These are phyloP conservation scores for Trichoderma sp. DNA, from an alignment of 2,329 filamentous ascomycete genomes.

Conservation along the genomic window DNA sequence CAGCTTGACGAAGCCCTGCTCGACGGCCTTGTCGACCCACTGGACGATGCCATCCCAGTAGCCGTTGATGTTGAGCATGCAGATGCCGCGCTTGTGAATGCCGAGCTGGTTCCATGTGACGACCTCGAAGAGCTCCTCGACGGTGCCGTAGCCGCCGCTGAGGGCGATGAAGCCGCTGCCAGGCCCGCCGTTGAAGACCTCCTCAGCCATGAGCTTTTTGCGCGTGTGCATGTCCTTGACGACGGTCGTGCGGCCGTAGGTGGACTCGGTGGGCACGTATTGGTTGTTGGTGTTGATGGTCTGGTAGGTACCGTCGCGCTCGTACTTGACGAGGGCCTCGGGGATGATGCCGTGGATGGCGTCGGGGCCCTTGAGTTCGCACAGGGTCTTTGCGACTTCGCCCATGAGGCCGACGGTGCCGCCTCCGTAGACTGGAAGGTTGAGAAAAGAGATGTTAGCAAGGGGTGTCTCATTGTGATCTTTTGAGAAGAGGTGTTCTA, in stretches of 20 bases:
- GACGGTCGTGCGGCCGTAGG: conserved; percentile 82
- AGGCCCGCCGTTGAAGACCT: conserved; percentile 76
- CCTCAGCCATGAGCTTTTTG: conserved; percentile 88
- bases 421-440: conserved; percentile 77
- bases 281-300: conserved; percentile 47
- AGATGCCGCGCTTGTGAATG: conserved; percentile 78
- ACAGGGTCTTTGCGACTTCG: conserved; percentile 82
- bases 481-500: neutral
- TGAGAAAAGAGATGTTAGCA: neutral
- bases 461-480: neutral
- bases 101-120: conserved; percentile 95
- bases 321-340: conserved; percentile 74
- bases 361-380: conserved; percentile 74
- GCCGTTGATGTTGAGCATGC: conserved; percentile 81
- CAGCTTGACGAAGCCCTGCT: conserved; percentile 71
- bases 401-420: conserved; percentile 96
- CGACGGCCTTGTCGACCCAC: conserved; percentile 76
- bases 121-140: conserved; percentile 92
- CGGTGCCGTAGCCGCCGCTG: conserved; percentile 85
- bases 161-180: conserved; percentile 89
- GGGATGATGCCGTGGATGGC: conserved; percentile 94
- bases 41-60: conserved; percentile 86
- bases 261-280: conserved; percentile 58
- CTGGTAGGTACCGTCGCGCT: conserved; percentile 62
- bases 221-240: conserved; percentile 95